phyloP scores from a whole-genome alignment of 805 yeast genomes.

The Trichomonascus vanleenenianus region DNA sequence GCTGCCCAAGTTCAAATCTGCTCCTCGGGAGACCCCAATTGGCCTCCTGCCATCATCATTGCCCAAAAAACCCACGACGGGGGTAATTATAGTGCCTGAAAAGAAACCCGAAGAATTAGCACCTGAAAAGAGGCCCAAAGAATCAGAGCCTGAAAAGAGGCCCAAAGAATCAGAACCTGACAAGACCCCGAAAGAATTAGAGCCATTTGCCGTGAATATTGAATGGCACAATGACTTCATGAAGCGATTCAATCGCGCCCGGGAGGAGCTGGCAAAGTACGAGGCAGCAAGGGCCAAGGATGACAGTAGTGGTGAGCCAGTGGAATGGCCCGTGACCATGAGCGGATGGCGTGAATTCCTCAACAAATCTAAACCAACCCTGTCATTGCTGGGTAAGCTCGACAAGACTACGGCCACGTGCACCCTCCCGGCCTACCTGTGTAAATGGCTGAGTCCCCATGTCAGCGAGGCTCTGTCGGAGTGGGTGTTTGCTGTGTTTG shows the following conservation, averaged over 20 bases:
- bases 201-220: not conserved
- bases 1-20: constrained; percentile 1
- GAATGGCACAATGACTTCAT: constrained; percentile 12
- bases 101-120: not conserved
- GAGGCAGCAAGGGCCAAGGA: constrained; percentile 4
- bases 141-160: not conserved
- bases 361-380: constrained; percentile 29
- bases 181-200: not conserved
- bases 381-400: constrained; percentile 2
- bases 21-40: too few species aligned
- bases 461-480: too few species aligned
- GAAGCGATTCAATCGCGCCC: constrained; percentile 6
- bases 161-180: not conserved
- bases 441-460: too few species aligned
- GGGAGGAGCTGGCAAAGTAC: not conserved
- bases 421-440: too few species aligned
- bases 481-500: constrained; percentile 38
- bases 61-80: too few species aligned
- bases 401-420: too few species aligned
- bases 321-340: constrained; percentile 32
- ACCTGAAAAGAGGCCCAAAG: not conserved
- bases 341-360: constrained; percentile 38
- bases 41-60: too few species aligned
- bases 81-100: too few species aligned
- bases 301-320: constrained; percentile 3